Percentiles rank a stretch among this genome's conserved stretches.
Evolutionary conservation across 768 basidiomycete species (phyloP).

Genomic region (Phanerochaete carnosa): DNA sequence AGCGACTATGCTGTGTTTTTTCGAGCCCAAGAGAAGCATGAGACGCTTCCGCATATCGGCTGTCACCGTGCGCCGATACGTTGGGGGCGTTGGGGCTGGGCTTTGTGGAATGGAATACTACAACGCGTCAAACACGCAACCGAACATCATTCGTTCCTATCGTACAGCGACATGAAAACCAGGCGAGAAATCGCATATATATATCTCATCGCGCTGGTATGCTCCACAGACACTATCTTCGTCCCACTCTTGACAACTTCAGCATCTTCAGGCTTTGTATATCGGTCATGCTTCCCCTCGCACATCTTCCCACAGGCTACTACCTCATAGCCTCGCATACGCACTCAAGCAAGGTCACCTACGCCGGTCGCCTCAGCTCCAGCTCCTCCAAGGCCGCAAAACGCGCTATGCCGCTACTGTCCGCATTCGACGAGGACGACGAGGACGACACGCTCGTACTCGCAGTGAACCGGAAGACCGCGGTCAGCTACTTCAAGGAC

Average conservation of each 20-base stretch:
- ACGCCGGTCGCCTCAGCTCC: not conserved
- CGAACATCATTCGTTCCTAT: not conserved
- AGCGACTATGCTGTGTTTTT: too few species aligned
- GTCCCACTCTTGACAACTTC: too few species aligned
- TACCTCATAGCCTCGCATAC: not conserved
- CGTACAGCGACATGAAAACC: not conserved
- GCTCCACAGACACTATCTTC: too few species aligned
- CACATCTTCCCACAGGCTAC: not conserved
- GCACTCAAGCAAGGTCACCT: not conserved
- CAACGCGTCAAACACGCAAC: not conserved
- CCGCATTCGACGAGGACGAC: not conserved
- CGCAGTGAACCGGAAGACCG: not conserved
- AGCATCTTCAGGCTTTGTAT: not conserved
- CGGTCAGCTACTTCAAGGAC: not conserved
- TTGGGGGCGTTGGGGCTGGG: not conserved
- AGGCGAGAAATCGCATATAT: not conserved
- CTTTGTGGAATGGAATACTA: not conserved
- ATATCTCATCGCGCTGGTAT: too few species aligned
- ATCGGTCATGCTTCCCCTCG: not conserved
- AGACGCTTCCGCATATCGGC: too few species aligned
- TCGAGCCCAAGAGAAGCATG: too few species aligned
- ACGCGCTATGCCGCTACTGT: not conserved
- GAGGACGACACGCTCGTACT: not conserved
- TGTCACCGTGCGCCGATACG: not conserved
- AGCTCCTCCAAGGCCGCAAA: not conserved